phyloP scores from a whole-genome alignment of 208 protist species.

The Leishmania gerbilli region DNA sequence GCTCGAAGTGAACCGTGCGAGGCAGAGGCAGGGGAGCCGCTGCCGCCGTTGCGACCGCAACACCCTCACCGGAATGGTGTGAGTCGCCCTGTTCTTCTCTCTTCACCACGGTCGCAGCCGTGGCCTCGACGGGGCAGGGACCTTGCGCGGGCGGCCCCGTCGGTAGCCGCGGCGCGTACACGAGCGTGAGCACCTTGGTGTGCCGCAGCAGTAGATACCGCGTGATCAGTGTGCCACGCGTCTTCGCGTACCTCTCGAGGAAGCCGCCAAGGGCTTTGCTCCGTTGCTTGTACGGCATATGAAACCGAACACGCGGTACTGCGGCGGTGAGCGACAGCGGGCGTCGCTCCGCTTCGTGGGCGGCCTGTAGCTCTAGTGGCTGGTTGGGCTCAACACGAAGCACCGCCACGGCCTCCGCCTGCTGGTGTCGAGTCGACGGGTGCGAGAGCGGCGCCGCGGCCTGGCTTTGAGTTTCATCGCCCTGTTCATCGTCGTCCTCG shows the following conservation, averaged over 20 bases:
- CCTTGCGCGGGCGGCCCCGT: neutral
- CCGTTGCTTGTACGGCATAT: constrained; percentile 19
- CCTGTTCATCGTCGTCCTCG: constrained; percentile 7
- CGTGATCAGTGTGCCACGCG: constrained; percentile 44
- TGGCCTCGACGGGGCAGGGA: neutral
- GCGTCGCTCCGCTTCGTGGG: constrained; percentile 56
- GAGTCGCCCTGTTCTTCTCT: neutral
- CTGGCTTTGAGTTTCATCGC: constrained; percentile 6
- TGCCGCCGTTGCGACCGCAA: neutral
- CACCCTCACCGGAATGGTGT: neutral
- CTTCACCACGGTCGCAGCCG: neutral
- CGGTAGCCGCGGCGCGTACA: constrained; percentile 31
- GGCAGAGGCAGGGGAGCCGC: neutral
- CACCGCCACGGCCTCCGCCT: constrained; percentile 8
- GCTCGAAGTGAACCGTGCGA: constrained; percentile 2
- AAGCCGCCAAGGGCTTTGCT: constrained; percentile 24
- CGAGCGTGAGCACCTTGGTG: constrained; percentile 49
- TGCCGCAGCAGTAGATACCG: constrained; percentile 25
- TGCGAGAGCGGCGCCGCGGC: neutral
- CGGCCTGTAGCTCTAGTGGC: constrained; percentile 55
- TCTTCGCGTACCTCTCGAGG: constrained; percentile 38
- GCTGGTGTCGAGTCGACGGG: neutral
- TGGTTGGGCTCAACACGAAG: constrained; percentile 46
- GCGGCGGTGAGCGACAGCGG: constrained; percentile 48
- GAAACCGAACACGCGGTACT: constrained; percentile 39